Conservation (phyloP, 2,329 filamentous ascomycete genomes). For the Aspergillus cejpii region DNA sequence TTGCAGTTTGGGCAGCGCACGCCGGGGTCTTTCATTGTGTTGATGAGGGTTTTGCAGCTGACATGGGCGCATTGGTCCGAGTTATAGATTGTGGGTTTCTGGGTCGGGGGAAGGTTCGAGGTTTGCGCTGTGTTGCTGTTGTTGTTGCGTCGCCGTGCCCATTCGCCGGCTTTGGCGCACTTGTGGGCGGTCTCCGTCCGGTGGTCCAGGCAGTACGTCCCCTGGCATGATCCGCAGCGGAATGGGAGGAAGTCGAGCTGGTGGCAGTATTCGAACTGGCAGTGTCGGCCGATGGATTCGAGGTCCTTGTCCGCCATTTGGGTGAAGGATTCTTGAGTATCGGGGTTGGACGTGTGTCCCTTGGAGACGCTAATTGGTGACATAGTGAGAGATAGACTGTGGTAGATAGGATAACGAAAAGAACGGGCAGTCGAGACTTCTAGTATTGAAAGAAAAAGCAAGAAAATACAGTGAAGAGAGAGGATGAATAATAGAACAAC, state of each 20-base stretch:
- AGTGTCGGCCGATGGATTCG: constrained; percentile 80
- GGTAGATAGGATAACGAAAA: not conserved
- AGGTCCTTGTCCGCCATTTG: constrained; percentile 61
- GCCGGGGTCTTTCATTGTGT: constrained; percentile 46
- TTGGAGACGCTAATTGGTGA: constrained; percentile 22
- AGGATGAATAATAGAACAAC: constrained; percentile 1
- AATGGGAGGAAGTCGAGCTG: constrained; percentile 96
- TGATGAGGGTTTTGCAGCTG: constrained; percentile 48
- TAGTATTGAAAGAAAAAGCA: no score
- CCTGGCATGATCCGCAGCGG: constrained; percentile 77
- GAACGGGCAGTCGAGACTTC: no score
- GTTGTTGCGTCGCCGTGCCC: constrained; percentile 47
- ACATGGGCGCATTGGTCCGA: constrained; percentile 47
- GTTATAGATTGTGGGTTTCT: constrained; percentile 52
- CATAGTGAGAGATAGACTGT: constrained; percentile 12
- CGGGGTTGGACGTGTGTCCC: constrained; percentile 12
- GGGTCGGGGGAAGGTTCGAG: constrained; percentile 17
- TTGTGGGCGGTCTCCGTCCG: constrained; percentile 76
- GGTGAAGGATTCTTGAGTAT: constrained; percentile 28
- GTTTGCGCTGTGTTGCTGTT: constrained; percentile 20
- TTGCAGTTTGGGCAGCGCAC: constrained; percentile 48
- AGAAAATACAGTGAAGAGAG: no score
- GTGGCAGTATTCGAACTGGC: constrained; percentile 84
- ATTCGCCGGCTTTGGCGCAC: constrained; percentile 55
- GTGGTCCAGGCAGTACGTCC: constrained; percentile 89